Conservation (phyloP, 306 rosid genomes). For the Medicago lupulina region DNA sequence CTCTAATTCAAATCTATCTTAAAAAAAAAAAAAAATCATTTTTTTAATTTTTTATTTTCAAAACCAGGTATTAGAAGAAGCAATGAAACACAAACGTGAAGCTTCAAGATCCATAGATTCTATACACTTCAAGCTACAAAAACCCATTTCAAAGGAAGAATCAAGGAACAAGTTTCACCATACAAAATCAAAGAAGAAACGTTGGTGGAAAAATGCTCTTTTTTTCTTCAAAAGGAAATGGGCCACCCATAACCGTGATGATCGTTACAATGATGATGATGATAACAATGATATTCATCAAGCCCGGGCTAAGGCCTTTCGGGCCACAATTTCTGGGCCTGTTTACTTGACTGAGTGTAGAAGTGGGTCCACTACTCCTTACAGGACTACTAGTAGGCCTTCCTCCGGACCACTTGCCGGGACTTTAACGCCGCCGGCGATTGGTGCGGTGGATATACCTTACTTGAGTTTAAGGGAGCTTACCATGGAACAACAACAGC, state of each 20-base stretch:
- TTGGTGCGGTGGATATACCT: conserved; percentile 62
- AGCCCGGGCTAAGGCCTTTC: conserved; percentile 73
- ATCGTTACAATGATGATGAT: no score
- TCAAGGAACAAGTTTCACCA: conserved; percentile 46
- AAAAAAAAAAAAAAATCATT: background rate
- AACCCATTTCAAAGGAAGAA: conserved; percentile 79
- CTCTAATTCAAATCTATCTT: background rate
- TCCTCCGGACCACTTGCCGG: conserved; percentile 83
- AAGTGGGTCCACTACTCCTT: conserved; percentile 72
- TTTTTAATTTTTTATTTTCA: background rate
- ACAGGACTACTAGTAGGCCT: conserved; percentile 56
- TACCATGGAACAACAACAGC: conserved; percentile 72
- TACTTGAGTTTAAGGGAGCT: conserved; percentile 90
- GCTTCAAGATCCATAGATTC: conserved; percentile 76
- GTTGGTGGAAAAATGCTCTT: conserved; percentile 85
- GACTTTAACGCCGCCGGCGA: conserved; percentile 53
- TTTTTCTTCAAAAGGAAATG: conserved; percentile 80
- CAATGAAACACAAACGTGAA: conserved; percentile 78
- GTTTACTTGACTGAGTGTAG: conserved; percentile 80
- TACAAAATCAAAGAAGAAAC: conserved; percentile 59
- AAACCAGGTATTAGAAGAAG: conserved; percentile 82
- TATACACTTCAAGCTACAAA: conserved; percentile 86
- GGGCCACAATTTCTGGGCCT: conserved; percentile 84
- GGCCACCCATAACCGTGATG: conserved; percentile 35
- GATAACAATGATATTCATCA: conserved; percentile 60